phyloP scores from a whole-genome alignment of 495 filamentous ascomycete genomes.

The Hyaloscypha bicolor region DNA sequence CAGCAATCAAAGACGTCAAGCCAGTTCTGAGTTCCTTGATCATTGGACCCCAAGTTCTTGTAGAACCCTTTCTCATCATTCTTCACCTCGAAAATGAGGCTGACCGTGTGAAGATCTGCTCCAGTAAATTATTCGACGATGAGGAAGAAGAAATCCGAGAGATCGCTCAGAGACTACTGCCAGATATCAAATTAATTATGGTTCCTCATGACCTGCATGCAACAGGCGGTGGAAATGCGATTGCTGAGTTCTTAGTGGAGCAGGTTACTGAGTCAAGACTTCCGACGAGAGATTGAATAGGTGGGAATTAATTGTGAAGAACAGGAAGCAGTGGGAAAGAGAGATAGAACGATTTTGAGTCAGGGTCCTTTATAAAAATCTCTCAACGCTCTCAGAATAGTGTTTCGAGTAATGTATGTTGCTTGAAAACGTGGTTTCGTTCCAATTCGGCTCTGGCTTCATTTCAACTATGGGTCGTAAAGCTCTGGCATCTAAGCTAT shows the following conservation, averaged over 20 bases:
- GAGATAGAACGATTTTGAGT: not conserved
- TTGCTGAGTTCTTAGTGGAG: constrained; percentile 15
- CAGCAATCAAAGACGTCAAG: constrained; percentile 16
- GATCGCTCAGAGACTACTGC: constrained; percentile 14
- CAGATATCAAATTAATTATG: constrained; percentile 16
- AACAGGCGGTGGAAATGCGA: not conserved
- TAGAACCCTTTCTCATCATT: not conserved
- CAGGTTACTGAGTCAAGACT: constrained; percentile 10
- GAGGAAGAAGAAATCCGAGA: constrained; percentile 23
- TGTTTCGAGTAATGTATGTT: not conserved
- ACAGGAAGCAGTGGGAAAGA: not conserved
- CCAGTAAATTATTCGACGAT: constrained; percentile 15
- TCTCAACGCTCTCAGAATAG: no score
- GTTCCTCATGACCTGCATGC: constrained; percentile 9
- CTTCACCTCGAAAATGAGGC: not conserved
- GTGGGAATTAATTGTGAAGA: not conserved
- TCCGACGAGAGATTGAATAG: constrained; percentile 3
- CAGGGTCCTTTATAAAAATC: no score
- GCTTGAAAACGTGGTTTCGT: constrained; percentile 4
- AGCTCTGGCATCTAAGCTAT: not conserved
- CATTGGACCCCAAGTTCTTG: constrained; percentile 9
- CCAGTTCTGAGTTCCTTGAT: constrained; percentile 8
- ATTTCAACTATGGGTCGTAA: not conserved
- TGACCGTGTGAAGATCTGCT: constrained; percentile 14
- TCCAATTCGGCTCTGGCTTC: not conserved